Percentiles rank a stretch among this genome's conserved stretches.
phyloP scores from a whole-genome alignment of 129 eudicot genomes.

The Flaveria robusta region DNA sequence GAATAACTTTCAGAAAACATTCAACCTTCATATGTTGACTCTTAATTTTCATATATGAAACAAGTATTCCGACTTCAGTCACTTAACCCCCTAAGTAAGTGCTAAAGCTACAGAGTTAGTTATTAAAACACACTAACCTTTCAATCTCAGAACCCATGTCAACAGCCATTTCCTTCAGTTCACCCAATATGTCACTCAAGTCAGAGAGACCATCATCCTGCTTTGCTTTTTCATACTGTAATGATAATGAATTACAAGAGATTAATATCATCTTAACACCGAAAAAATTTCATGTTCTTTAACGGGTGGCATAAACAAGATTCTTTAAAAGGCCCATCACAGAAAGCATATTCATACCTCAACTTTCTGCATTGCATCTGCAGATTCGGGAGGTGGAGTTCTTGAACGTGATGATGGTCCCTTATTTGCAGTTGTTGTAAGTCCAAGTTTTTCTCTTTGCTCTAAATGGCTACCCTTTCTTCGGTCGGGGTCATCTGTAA shows the following conservation, averaged over 20 bases:
- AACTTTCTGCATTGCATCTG: conserved; percentile 77
- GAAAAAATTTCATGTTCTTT: not conserved
- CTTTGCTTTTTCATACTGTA: conserved; percentile 74
- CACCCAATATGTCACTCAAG: conserved; percentile 78
- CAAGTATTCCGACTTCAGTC: not conserved
- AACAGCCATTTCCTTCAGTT: conserved; percentile 90
- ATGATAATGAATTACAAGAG: not conserved
- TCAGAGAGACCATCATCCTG: conserved; percentile 86
- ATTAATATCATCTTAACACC: not conserved
- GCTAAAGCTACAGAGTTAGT: not conserved
- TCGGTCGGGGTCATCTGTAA: conserved; percentile 74
- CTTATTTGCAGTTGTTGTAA: conserved; percentile 48
- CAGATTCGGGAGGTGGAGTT: conserved; percentile 69
- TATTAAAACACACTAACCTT: conserved; percentile 40
- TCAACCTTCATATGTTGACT: not conserved
- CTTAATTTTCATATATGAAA: not conserved
- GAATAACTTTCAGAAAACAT: not conserved
- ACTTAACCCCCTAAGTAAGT: not conserved
- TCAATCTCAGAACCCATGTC: conserved; percentile 97
- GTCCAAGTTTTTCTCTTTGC: conserved; percentile 86
- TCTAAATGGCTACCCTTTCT: conserved; percentile 85
- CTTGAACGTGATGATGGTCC: conserved; percentile 46
- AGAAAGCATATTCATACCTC: conserved; percentile 49
- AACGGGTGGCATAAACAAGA: not conserved
- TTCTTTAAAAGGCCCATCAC: not conserved